Base-by-base conservation (phyloP, 371 early-diverging fungal species). In the Chytridium lagenaria region DNA sequence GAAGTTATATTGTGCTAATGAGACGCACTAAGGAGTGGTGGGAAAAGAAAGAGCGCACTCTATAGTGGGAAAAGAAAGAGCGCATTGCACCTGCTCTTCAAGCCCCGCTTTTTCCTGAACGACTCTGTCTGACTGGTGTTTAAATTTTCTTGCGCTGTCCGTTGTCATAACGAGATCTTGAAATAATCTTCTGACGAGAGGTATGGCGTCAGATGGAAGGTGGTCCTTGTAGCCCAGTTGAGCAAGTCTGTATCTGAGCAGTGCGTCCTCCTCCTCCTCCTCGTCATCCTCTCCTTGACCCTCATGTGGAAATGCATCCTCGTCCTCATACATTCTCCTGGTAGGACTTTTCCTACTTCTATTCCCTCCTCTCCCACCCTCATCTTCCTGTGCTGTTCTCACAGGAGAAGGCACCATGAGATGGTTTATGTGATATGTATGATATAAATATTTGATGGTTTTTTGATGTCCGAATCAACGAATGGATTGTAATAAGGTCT, bases 111-210 rank as follows among this genome's bases (percentile, higher is more conserved):
- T 74, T 26, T 81, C 83, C 34, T 51, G 28, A 38, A 65, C 33
- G 16, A 72, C 63, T n/a, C 31, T 40, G 19, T 81, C 82, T 16
- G 59, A 40, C 59, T 81, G 71, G 0, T 39, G 34, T 70, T 80
- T 79, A n/a, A 78, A 69, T 36, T 67, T 74, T 38, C 77, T 36
- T 16, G 75, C 73, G 1, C 84, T 68, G n/a, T 86, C 83, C 0
- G 84, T 84, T 15, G 86, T 81, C n/a, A 76, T 61, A 15, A 86
- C 71, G 15, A 86, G 73, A 66, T 84, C 86, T 0, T 80, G 77
- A 19, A 84, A 65, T 19, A 86, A 73, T 10, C 70, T 69, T 38
- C 68, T 69, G 1, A 84, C 78, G 16, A 86, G 76, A 7, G 73
- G 64, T 10, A 76, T 40, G 1, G 80, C 72, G 1, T 73, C 80